Conservation (phyloP, 257 asterid species). For the Fraxinus pennsylvanica region DNA sequence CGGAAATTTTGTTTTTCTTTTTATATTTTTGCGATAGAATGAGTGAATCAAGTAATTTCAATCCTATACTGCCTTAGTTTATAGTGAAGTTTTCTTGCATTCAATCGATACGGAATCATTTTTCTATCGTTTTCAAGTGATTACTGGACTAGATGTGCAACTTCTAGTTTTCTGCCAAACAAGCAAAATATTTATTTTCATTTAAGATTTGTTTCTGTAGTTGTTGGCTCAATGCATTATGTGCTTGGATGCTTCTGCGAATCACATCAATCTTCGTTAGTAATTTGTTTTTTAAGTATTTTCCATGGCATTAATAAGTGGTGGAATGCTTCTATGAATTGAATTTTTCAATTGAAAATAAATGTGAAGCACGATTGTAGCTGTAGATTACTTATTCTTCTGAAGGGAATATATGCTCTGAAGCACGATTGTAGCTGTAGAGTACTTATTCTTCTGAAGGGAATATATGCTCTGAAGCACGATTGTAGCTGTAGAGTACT, state of each 20-base stretch:
- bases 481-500: neutral
- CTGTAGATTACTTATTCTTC: neutral
- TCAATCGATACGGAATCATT: neutral
- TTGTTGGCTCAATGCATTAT: neutral
- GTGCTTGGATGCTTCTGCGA: neutral
- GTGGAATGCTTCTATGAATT: neutral
- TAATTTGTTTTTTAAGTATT: neutral
- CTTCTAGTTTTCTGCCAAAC: neutral
- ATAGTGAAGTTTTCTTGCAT: neutral
- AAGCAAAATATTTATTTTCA: neutral
- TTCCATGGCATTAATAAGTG: neutral
- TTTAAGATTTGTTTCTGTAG: neutral
- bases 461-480: neutral
- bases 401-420: neutral
- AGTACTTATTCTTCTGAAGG: neutral
- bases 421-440: neutral
- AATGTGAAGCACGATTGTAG: neutral
- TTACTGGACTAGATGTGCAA: neutral
- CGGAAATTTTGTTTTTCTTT: neutral
- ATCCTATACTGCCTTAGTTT: neutral
- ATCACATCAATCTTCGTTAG: neutral
- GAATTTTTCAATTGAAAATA: neutral
- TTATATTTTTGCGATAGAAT: neutral
- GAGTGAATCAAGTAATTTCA: neutral
- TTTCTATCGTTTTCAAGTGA: neutral